These are phyloP conservation scores for Rhododendron simsii DNA, from an alignment of 148 eudicot species.

Conservation along the genomic window DNA sequence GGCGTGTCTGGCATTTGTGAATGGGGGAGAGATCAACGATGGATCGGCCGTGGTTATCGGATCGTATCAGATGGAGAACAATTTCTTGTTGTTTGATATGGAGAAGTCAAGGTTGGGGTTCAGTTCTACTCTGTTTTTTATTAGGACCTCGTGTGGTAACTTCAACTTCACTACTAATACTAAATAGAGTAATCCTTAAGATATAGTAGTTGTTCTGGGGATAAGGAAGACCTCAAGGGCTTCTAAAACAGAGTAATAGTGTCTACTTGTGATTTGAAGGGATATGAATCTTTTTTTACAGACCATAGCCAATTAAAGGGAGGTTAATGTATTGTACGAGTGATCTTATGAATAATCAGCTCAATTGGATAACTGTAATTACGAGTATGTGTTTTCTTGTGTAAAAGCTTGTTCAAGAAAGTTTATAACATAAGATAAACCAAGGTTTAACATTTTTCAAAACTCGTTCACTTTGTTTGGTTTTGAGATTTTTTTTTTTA, in stretches of 20 bases:
- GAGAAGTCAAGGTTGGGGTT: slow-evolving; percentile 38
- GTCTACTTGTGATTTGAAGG: too few species aligned
- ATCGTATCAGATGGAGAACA: slow-evolving; percentile 40
- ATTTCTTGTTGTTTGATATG: slow-evolving; percentile 39
- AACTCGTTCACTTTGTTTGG: too few species aligned
- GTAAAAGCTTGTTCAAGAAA: too few species aligned
- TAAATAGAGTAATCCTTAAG: neutral
- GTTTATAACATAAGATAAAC: too few species aligned
- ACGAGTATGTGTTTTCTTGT: too few species aligned
- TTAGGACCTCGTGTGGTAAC: slow-evolving; percentile 33
- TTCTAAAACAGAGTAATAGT: neutral
- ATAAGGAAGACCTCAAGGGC: neutral
- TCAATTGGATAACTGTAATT: too few species aligned
- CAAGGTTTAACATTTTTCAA: too few species aligned
- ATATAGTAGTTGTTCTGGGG: neutral
- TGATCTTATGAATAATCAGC: too few species aligned
- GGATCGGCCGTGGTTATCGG: slow-evolving; percentile 32
- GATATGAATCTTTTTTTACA: too few species aligned
- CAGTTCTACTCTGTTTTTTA: slow-evolving; percentile 30
- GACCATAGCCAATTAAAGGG: too few species aligned
- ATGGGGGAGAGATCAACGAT: slow-evolving; percentile 30
- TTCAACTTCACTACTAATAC: slow-evolving; percentile 31
- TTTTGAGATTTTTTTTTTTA: too few species aligned
- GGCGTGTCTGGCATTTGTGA: slow-evolving; percentile 43
- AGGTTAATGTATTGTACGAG: too few species aligned